Base-by-base conservation (phyloP, 1,139 yeast species). In the Taphrina flavorubra region DNA sequence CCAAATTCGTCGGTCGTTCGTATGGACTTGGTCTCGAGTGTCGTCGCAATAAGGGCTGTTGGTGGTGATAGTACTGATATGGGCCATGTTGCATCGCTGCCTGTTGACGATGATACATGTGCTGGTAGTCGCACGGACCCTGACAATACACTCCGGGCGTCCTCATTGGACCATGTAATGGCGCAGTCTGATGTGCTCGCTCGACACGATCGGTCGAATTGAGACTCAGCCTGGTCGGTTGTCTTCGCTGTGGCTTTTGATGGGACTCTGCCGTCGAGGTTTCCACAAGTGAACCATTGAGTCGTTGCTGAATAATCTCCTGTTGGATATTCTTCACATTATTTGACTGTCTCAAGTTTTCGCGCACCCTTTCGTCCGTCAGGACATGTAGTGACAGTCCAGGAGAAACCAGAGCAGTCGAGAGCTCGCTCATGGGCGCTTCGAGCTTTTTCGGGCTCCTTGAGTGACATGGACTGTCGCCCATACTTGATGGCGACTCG, bases 291-390 rank as follows among this genome's bases (percentile, higher is more conserved):
- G 20, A 13, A 8, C 39, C 42, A 31, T 44, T 20, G 18, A 58
- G 62, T 31, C 62, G 51, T 46, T 39, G 42, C 25, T 58, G 62
- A 14, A 58, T 58, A 42, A 58, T 42, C 5, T 58, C 62, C 13
- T 44, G 51, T 31, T 58, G 62, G 13, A 44, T n/a, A 3, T 58
- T 39, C 34, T 34, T 58, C 25, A 58, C 51, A 25, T 1, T 42
- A 18, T 44, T 16, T 13, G 62, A 44, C 8, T 39, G 53, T 7
- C 51, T 25, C 8, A 44, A 5, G 40, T 58, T 58, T 11, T 58
- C 62, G 11, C 62, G 51, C 39, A 44, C 44, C 6, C 34, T n/a
- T 25, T 58, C 36, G n/a, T 58, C 31, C 11, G 42, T 42, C 20
- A 58, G 8, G 8, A 58, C 42, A 7, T 58, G 62, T 25, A 36